Conservation (phyloP, 2,329 filamentous ascomycete genomes). For the Scortechinia acanthostroma region DNA sequence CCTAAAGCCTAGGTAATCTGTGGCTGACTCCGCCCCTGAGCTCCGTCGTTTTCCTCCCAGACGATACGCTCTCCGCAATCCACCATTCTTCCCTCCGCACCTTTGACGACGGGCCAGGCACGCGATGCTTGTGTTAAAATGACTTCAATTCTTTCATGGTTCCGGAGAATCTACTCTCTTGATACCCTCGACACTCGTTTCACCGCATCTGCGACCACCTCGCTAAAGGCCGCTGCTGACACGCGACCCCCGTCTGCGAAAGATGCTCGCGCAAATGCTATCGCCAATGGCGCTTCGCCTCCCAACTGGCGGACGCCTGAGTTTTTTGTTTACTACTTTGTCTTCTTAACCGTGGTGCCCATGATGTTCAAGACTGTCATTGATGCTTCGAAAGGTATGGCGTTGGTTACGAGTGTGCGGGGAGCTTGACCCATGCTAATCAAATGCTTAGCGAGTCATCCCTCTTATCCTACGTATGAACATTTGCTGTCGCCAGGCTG, state of each 20-base stretch:
- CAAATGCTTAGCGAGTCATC: slow-evolving; percentile 59
- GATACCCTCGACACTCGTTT: slow-evolving; percentile 20
- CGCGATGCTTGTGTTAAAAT: not conserved
- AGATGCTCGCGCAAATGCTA: slow-evolving; percentile 16
- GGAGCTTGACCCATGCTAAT: slow-evolving; percentile 8
- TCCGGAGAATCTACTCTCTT: not conserved
- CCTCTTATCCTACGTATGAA: slow-evolving; percentile 71
- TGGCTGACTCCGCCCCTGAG: not conserved
- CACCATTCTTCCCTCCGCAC: not conserved
- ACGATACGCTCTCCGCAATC: not conserved
- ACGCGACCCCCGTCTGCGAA: slow-evolving; percentile 28
- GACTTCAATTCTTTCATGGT: slow-evolving; percentile 1
- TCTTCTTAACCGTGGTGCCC: slow-evolving; percentile 62
- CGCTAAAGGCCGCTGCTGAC: slow-evolving; percentile 52
- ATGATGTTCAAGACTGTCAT: slow-evolving; percentile 88
- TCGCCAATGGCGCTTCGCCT: slow-evolving; percentile 31
- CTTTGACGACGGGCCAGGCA: not conserved
- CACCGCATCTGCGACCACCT: slow-evolving; percentile 61
- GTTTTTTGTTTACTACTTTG: slow-evolving; percentile 73
- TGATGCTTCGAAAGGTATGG: slow-evolving; percentile 73
- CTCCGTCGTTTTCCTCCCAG: not conserved
- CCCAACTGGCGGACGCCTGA: slow-evolving; percentile 82
- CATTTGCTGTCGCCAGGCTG: slow-evolving; percentile 72
- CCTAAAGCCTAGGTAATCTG: too few species aligned
- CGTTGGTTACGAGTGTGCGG: not conserved